Evolutionary conservation across 2,329 filamentous ascomycete species (phyloP), one percentile per base, ranked within the genome.

Genomic region (Fusarium sp.): DNA sequence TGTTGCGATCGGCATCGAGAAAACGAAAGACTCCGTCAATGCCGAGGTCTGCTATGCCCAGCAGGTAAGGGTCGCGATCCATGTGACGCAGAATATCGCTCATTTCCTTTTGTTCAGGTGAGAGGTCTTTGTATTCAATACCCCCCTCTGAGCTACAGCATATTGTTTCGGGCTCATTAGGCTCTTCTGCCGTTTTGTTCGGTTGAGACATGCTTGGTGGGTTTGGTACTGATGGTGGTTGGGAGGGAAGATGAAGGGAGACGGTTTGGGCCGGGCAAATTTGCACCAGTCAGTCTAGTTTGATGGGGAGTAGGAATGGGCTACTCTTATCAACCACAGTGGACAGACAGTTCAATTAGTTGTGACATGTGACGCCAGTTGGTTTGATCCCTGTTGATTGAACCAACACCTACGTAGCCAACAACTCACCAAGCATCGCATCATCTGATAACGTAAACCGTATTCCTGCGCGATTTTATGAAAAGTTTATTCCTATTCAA

Each of bases 111-210:
- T 62, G 38, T 1, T 61, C 44, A 0, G 38, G 26, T 0, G 58
- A 35, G 10, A 62, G 56, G 21, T 62, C 38, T 13, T 61, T 53
- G 26, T 61, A 62, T 3, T 31, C 16, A 10, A 61, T 37, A 5
- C n/a, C n/a, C n/a, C 53, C 35, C 24, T 37, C 29, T 0, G 3
- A 37, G 8, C 4, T 12, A 2, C 41, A 20, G 8, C 5, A 28
- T 20, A 23, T 47, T 5, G 23, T 18, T 16, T 8, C 39, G 8
- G 18, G 1, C 1, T 28, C 6, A 24, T 10, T 18, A 26, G 41
- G 11, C 12, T 42, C n/a, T 0, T n/a, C 23, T 4, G 18, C 1
- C 6, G 42, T 11, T 4, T 28, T 18, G 2, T 16, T 24, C 5
- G n/a, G 9, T 11, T 35, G 33, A 39, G 33, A 35, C 57, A 60